Conservation (phyloP, 2,329 filamentous ascomycete genomes). For the Neopestalotiopsis sp. region DNA sequence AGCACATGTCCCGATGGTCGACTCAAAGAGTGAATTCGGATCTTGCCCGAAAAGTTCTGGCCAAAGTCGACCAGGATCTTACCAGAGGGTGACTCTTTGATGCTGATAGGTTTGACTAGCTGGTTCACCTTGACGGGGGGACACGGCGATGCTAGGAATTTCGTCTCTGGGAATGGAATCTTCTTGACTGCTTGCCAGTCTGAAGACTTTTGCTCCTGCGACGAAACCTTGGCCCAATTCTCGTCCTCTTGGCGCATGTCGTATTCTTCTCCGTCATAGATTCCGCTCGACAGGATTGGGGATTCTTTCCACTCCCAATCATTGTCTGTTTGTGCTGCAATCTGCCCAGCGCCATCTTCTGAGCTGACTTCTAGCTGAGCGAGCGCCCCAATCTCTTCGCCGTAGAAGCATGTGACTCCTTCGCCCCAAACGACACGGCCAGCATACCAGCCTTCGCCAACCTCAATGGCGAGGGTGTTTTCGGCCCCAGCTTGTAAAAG, state of each 20-base stretch:
- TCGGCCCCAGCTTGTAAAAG: conserved; percentile 40
- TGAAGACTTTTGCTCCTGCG: conserved; percentile 20
- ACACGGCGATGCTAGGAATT: conserved; percentile 46
- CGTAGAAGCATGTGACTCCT: conserved; percentile 32
- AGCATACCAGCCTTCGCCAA: conserved; percentile 59
- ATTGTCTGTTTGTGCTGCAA: conserved; percentile 38
- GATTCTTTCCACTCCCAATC: conserved; percentile 48
- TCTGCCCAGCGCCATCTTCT: background rate
- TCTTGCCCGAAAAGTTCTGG: conserved; percentile 61
- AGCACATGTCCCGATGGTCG: conserved; percentile 28
- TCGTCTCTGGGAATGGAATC: conserved; percentile 32
- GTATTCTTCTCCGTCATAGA: conserved; percentile 52
- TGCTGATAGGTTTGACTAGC: conserved; percentile 34
- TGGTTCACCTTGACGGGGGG: conserved; percentile 49
- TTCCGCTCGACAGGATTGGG: conserved; percentile 28
- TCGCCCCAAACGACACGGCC: conserved; percentile 44
- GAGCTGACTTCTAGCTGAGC: conserved; percentile 31
- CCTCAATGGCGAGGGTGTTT: conserved; percentile 51
- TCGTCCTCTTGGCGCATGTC: conserved; percentile 31
- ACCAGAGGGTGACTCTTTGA: conserved; percentile 43
- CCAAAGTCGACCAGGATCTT: conserved; percentile 60
- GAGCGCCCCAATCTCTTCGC: conserved; percentile 28
- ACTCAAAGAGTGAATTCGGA: conserved; percentile 38
- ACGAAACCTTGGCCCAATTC: conserved; percentile 33
- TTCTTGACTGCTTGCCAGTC: conserved; percentile 40